Evolutionary conservation across 2,329 filamentous ascomycete genomes (phyloP).

Genomic region (Pseudogymnoascus sp.): DNA sequence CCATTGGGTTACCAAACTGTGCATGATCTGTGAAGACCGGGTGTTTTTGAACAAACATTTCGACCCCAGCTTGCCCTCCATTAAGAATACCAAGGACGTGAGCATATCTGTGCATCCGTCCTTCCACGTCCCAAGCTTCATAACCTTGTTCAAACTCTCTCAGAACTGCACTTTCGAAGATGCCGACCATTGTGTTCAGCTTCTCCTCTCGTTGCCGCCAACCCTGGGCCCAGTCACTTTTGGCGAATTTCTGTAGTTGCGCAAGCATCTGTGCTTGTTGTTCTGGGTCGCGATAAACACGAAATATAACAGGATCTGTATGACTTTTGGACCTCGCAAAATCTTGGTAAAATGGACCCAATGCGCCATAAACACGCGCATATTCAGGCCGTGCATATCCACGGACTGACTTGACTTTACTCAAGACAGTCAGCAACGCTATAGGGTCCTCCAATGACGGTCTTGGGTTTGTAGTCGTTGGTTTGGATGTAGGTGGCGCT

Average conservation of each 20-base stretch:
- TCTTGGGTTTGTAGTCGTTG: constrained; percentile 25
- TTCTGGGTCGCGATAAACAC: constrained; percentile 80
- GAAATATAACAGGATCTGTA: constrained; percentile 77
- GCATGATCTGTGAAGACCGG: constrained; percentile 71
- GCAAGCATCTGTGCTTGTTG: constrained; percentile 84
- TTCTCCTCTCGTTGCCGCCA: constrained; percentile 66
- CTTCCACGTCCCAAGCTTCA: constrained; percentile 80
- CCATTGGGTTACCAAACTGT: constrained; percentile 65
- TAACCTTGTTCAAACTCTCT: constrained; percentile 92
- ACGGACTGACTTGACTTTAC: constrained; percentile 67
- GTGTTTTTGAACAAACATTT: constrained; percentile 85
- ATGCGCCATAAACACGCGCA: constrained; percentile 79
- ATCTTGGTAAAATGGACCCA: constrained; percentile 86
- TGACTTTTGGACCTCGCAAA: constrained; percentile 65
- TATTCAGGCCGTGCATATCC: constrained; percentile 86
- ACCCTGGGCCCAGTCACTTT: constrained; percentile 73
- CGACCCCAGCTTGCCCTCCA: constrained; percentile 69
- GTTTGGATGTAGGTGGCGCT: constrained; percentile 32
- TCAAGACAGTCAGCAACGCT: constrained; percentile 62
- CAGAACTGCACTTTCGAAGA: constrained; percentile 87
- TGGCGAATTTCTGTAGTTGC: constrained; percentile 71
- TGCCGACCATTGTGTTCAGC: constrained; percentile 64
- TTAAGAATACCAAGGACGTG: constrained; percentile 78
- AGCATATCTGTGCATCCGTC: constrained; percentile 82
- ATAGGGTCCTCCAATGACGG: constrained; percentile 48